Base-by-base conservation (phyloP, 2,329 filamentous ascomycete genomes). In the Immersiporthe knoxdaviesiana region DNA sequence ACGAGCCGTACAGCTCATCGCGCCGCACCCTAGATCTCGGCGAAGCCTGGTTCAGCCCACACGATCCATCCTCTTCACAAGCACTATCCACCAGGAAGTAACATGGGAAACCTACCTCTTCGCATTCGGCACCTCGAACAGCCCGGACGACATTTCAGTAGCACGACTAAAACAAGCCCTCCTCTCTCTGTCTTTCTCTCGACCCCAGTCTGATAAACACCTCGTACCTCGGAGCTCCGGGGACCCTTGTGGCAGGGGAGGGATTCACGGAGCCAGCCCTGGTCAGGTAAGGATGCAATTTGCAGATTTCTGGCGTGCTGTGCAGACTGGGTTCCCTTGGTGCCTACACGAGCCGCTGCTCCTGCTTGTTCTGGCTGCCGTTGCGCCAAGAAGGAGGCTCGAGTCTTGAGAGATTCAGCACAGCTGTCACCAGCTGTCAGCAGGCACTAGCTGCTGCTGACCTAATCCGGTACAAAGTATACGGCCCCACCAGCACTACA, bases 51-150 rank as follows among this genome's bases (percentile, higher is more conserved):
- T 41, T 68, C 24, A 70, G 69, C 37, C 16, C 24, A 47, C 44
- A 64, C 41, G 35, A 21, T 54, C 21, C 14, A 16, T 11, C 24
- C 16, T 12, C 7, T 8, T 21, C 16, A 18, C 44, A 10, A 47
- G 8, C 44, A 11, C 7, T 21, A 39, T n/a, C 39, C 12, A 32
- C 58, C 18, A 12, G 18, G 18, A 30, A n/a, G n/a, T n/a, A 58
- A 47, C 44, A 47, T 18, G 21, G 66, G 18, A 21, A 21, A 18
- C 71, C 32, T 77, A 86, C 85, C 84, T 81, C 75, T 87, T 87
- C 62, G 84, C 83, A 68, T 85, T 80, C 44, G 85, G 84, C 11
- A 86, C 67, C 54, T 84, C 83, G 72, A 86, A 86, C 84, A 87
- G 87, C 21, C 35, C 39, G 41, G 70, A 44, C 74, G 52, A 70